Evolutionary conservation across 768 basidiomycete species (phyloP).

Genomic region (Lactarius deliciosus): DNA sequence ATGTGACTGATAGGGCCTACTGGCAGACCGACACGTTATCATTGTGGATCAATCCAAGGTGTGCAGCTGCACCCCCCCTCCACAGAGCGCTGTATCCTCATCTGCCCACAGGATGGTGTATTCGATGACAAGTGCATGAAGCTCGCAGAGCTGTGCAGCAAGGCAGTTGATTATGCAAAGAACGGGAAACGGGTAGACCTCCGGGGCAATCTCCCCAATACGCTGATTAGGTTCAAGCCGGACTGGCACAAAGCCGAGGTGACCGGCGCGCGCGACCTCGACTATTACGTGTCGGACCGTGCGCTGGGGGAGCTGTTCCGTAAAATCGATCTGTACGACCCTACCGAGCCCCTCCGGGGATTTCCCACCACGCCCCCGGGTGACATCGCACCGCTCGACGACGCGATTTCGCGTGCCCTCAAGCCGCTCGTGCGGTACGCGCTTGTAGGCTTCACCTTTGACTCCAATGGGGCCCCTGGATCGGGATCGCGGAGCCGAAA

Average conservation of each 20-base stretch:
- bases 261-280: constrained; percentile 48
- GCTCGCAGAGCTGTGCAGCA: constrained; percentile 60
- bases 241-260: constrained; percentile 64
- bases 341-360: constrained; percentile 31
- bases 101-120: constrained; percentile 53
- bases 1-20: constrained; percentile 49
- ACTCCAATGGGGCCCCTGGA: background rate
- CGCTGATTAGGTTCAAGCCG: constrained; percentile 66
- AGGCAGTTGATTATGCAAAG: constrained; percentile 83
- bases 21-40: constrained; percentile 65
- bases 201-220: constrained; percentile 44
- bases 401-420: constrained; percentile 20
- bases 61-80: constrained; percentile 11
- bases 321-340: constrained; percentile 48
- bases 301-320: constrained; percentile 75
- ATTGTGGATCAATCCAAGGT: constrained; percentile 79
- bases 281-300: constrained; percentile 69
- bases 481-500: background rate
- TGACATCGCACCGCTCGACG: background rate
- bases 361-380: background rate
- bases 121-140: constrained; percentile 53
- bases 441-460: background rate
- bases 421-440: constrained; percentile 15
- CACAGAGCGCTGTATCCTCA: background rate
- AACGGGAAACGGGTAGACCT: constrained; percentile 66